Evolutionary conservation across 148 eudicot species (phyloP).

Genomic region (Spergularia bocconei): DNA sequence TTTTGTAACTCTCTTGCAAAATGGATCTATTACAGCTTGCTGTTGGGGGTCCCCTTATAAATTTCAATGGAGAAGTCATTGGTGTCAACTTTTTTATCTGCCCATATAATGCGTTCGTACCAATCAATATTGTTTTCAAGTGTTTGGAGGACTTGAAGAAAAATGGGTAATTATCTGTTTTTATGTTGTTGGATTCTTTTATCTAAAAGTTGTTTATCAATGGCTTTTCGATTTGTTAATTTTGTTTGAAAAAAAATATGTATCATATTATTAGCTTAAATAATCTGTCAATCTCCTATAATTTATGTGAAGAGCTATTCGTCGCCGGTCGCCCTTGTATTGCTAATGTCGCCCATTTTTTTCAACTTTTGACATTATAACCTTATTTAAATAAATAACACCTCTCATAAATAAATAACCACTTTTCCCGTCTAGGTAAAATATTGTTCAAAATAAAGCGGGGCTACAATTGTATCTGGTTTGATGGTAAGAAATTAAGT

Average conservation of each 20-base stretch:
- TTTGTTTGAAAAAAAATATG: neutral
- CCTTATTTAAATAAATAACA: neutral
- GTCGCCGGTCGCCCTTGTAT: no score
- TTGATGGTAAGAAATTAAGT: no score
- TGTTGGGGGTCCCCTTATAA: constrained; percentile 23
- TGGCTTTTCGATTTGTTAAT: neutral
- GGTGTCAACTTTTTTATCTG: constrained; percentile 17
- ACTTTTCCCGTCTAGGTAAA: neutral
- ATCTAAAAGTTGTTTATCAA: neutral
- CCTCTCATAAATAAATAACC: neutral
- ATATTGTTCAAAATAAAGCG: neutral
- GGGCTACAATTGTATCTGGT: no score
- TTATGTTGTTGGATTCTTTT: neutral
- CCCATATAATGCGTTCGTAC: constrained; percentile 15
- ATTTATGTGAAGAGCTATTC: no score
- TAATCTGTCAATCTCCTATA: no score
- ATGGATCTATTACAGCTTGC: constrained; percentile 12
- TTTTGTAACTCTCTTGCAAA: neutral
- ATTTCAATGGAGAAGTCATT: constrained; percentile 22
- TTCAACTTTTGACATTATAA: no score
- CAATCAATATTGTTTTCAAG: constrained; percentile 12
- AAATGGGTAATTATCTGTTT: constrained; percentile 9
- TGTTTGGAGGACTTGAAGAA: constrained; percentile 23
- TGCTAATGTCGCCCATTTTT: no score
- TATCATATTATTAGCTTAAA: neutral